A percentile compares a stretch with the other conserved stretches of the same genome.
These are phyloP conservation scores for Malus domestica DNA, from an alignment of 306 rosid species.

Conservation along the genomic window DNA sequence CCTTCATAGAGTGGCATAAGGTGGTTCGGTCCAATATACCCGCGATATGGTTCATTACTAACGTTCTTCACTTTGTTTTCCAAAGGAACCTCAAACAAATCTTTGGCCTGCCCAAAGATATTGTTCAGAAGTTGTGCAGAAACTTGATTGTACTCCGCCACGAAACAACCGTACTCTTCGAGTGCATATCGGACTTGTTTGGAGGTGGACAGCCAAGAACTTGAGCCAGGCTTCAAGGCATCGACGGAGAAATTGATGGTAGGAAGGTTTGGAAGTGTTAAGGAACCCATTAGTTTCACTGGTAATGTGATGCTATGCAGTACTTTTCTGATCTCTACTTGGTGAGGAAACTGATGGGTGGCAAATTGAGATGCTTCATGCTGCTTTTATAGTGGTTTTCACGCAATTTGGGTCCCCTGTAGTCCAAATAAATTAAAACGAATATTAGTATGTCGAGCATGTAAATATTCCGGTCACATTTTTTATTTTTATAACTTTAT, in stretches of 20 bases:
- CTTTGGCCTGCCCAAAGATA: not conserved
- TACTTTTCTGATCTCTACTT: not conserved
- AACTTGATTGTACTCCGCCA: not conserved
- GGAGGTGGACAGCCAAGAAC: constrained; percentile 1
- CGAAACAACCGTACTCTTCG: constrained; percentile 16
- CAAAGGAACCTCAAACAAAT: constrained; percentile 8
- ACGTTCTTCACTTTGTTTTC: constrained; percentile 7
- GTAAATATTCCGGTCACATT: too few relatives aligned
- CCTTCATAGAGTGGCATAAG: constrained; percentile 2
- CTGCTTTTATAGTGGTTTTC: not conserved
- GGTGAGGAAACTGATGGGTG: not conserved
- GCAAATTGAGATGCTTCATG: not conserved
- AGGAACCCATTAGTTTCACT: not conserved
- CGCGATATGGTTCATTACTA: not conserved
- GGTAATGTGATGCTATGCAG: not conserved
- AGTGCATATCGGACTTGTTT: constrained; percentile 6
- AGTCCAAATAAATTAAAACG: too few relatives aligned
- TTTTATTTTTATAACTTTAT: too few relatives aligned
- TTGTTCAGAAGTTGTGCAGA: not conserved
- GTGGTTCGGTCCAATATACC: not conserved
- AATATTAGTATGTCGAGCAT: too few relatives aligned
- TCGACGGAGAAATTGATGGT: not conserved
- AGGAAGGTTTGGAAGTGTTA: not conserved
- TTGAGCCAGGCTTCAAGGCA: not conserved
- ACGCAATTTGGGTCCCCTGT: not conserved